A percentile compares a stretch with the other conserved stretches of the same genome.
Conservation (phyloP, 148 eudicot genomes). For the Persicaria maculosa region DNA sequence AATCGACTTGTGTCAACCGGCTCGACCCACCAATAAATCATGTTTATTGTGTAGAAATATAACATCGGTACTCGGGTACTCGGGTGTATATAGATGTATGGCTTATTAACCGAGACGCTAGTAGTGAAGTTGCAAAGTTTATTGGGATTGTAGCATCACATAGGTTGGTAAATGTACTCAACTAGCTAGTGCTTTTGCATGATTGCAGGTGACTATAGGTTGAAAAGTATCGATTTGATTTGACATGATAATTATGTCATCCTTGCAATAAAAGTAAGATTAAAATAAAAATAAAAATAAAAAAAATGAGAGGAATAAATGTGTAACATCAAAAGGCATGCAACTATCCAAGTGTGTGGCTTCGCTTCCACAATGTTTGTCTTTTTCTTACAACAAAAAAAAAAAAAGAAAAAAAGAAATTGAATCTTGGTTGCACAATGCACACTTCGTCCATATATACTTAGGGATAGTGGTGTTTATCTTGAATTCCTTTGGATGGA, state of each 20-base stretch:
- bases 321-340: background rate
- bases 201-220: constrained; percentile 10
- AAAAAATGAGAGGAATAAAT: constrained; percentile 11
- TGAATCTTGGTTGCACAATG: background rate
- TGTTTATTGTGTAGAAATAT: too few relatives aligned
- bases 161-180: constrained; percentile 2
- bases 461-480: background rate
- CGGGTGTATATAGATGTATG: too few relatives aligned
- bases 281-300: background rate
- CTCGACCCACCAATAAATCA: too few relatives aligned
- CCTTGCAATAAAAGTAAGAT: background rate
- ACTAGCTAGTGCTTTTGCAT: background rate
- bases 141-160: background rate
- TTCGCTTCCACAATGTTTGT: constrained; percentile 11
- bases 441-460: constrained; percentile 3
- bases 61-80: too few relatives aligned
- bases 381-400: background rate
- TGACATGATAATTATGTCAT: constrained; percentile 11
- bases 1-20: too few relatives aligned
- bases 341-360: too few relatives aligned
- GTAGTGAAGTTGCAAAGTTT: background rate
- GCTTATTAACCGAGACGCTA: too few relatives aligned
- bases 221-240: constrained; percentile 13
- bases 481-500: background rate
- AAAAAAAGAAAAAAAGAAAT: background rate